A percentile compares a stretch with the other conserved stretches of the same genome.
phyloP scores from a whole-genome alignment of 2,329 filamentous ascomycete genomes.

The Sporothrix phasma region DNA sequence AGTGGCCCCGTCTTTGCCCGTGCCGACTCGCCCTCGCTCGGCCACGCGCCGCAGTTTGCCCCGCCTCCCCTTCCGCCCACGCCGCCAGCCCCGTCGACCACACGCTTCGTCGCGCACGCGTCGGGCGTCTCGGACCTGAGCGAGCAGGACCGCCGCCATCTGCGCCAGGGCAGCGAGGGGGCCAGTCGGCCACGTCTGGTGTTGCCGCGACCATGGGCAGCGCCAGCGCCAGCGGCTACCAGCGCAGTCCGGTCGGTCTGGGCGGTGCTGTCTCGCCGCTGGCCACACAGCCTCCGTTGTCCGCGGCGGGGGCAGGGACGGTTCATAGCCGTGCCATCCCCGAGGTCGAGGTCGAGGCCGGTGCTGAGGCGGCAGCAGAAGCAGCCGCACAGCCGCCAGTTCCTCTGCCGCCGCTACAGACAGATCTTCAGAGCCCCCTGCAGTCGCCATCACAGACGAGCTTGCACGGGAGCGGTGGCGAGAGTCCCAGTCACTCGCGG shows the following conservation, averaged over 20 bases:
- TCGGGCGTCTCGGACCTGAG: slow-evolving; percentile 35
- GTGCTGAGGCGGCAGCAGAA: slow-evolving; percentile 9
- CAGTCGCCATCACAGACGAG: not conserved
- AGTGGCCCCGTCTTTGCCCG: not conserved
- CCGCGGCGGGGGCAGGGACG: not conserved
- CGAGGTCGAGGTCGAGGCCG: slow-evolving; percentile 3
- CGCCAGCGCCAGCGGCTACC: not conserved
- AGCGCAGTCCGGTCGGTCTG: not conserved
- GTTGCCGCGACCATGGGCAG: slow-evolving; percentile 13
- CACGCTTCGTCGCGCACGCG: slow-evolving; percentile 20
- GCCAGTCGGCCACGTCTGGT: slow-evolving; percentile 22
- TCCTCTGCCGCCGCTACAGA: not conserved
- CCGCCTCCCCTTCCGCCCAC: not conserved
- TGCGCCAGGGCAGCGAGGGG: slow-evolving; percentile 36
- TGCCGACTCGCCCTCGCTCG: slow-evolving; percentile 18
- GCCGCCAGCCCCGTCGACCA: not conserved
- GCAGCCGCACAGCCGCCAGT: not conserved
- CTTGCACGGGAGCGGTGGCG: not conserved
- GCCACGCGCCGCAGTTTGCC: slow-evolving; percentile 4
- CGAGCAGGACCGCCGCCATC: slow-evolving; percentile 31
- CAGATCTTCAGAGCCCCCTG: not conserved
- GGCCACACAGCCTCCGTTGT: not conserved
- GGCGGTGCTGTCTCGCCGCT: slow-evolving; percentile 13
- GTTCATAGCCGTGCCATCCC: not conserved
- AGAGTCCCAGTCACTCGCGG: slow-evolving; percentile 1